phyloP scores from a whole-genome alignment of 768 basidiomycete genomes.

The Mycena maculata region DNA sequence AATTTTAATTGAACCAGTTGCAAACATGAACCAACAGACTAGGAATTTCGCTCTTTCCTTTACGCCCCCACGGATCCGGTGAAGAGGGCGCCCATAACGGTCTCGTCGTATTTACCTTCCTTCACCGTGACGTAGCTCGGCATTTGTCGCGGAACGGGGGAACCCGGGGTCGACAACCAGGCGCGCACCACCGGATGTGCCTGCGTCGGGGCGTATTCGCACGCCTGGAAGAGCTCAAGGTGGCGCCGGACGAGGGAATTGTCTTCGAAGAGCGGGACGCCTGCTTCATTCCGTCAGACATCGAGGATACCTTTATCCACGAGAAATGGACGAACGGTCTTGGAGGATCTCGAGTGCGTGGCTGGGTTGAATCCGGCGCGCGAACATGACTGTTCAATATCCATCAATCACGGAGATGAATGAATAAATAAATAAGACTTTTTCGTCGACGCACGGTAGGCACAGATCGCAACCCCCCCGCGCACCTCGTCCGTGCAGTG shows the following conservation, averaged over 20 bases:
- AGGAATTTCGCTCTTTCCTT: too few relatives aligned
- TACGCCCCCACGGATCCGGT: too few relatives aligned
- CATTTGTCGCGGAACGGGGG: not conserved
- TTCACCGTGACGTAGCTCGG: not conserved
- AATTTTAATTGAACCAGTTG: too few relatives aligned
- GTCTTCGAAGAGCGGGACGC: slow-evolving; percentile 52
- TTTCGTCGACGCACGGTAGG: slow-evolving; percentile 51
- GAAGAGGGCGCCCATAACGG: too few relatives aligned
- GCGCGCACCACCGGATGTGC: slow-evolving; percentile 47
- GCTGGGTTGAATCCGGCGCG: slow-evolving; percentile 45
- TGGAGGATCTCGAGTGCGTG: slow-evolving; percentile 49
- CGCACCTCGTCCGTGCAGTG: slow-evolving; percentile 53
- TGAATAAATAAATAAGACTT: not conserved
- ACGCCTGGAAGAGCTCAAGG: slow-evolving; percentile 51
- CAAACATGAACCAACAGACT: too few relatives aligned
- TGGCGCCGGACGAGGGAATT: slow-evolving; percentile 47
- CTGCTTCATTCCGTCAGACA: slow-evolving; percentile 32
- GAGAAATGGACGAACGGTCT: slow-evolving; percentile 42
- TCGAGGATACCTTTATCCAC: too few relatives aligned
- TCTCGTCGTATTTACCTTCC: not conserved
- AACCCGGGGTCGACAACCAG: slow-evolving; percentile 39
- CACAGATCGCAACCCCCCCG: slow-evolving; percentile 51
- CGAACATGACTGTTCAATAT: slow-evolving; percentile 53
- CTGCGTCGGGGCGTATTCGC: slow-evolving; percentile 42
- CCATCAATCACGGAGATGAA: not conserved